phyloP scores from a whole-genome alignment of 805 yeast species.

The Clavispora asparagi region DNA sequence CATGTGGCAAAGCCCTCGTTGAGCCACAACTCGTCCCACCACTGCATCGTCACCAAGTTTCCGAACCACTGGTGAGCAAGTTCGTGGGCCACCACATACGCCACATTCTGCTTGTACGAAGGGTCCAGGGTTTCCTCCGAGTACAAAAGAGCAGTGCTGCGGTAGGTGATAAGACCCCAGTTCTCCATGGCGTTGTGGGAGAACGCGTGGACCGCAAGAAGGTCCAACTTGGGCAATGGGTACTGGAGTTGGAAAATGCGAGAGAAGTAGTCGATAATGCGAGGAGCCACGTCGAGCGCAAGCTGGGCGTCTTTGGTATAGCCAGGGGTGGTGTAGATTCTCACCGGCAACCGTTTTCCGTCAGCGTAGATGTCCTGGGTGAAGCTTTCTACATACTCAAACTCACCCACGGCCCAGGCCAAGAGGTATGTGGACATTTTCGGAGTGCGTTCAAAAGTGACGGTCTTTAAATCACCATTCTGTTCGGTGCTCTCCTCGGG shows the following conservation, averaged over 20 bases:
- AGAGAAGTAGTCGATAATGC: constrained; percentile 47
- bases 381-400: constrained; percentile 46
- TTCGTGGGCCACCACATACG: constrained; percentile 81
- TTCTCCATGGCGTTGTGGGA: constrained; percentile 90
- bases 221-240: constrained; percentile 77
- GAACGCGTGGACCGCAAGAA: constrained; percentile 73
- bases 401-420: constrained; percentile 57
- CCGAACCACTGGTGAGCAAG: constrained; percentile 93
- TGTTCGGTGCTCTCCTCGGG: constrained; percentile 27
- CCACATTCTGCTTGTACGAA: constrained; percentile 61
- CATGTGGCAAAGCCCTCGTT: constrained; percentile 90
- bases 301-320: constrained; percentile 41
- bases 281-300: constrained; percentile 45
- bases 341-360: constrained; percentile 41
- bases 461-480: constrained; percentile 16
- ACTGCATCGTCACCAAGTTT: constrained; percentile 81
- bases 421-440: constrained; percentile 51
- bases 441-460: constrained; percentile 44
- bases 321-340: constrained; percentile 51
- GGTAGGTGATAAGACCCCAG: constrained; percentile 74
- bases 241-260: constrained; percentile 48
- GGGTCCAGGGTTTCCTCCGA: constrained; percentile 43
- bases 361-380: constrained; percentile 34
- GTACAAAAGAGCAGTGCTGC: constrained; percentile 49
- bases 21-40: constrained; percentile 93